Evolutionary conservation across 2,329 filamentous ascomycete species (phyloP).

Genomic region (Trichoderma hamatum): DNA sequence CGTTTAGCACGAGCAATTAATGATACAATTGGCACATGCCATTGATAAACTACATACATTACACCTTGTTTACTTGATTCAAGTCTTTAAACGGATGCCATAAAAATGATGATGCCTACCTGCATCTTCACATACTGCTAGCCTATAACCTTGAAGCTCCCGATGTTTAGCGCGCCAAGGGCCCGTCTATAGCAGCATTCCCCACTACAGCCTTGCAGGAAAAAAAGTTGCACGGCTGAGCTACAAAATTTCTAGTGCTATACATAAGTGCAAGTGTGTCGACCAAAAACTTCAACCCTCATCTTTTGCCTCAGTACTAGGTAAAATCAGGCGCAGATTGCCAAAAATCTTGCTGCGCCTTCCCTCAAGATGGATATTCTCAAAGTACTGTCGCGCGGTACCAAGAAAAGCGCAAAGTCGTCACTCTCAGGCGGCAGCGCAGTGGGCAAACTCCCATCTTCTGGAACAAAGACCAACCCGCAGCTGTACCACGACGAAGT

Average conservation of each 20-base stretch:
- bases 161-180: slow-evolving; percentile 6
- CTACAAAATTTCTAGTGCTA: slow-evolving; percentile 29
- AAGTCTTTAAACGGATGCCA: neutral
- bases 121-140: neutral
- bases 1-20: neutral
- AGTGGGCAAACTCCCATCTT: slow-evolving; percentile 61
- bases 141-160: neutral
- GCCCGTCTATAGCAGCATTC: slow-evolving; percentile 4
- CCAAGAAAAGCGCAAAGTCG: slow-evolving; percentile 56
- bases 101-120: neutral
- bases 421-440: slow-evolving; percentile 37
- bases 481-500: slow-evolving; percentile 68
- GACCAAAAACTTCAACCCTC: neutral
- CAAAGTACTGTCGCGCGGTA: slow-evolving; percentile 71
- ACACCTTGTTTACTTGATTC: neutral
- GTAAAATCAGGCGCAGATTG: neutral
- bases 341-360: neutral
- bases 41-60: neutral
- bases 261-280: neutral
- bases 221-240: slow-evolving; percentile 30
- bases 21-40: neutral
- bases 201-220: slow-evolving; percentile 32
- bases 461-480: slow-evolving; percentile 65
- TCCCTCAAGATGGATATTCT: slow-evolving; percentile 66
- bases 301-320: neutral